These are phyloP conservation scores for Purpureocillium takamizusanense DNA, from an alignment of 2,329 filamentous ascomycete genomes.

Conservation along the genomic window DNA sequence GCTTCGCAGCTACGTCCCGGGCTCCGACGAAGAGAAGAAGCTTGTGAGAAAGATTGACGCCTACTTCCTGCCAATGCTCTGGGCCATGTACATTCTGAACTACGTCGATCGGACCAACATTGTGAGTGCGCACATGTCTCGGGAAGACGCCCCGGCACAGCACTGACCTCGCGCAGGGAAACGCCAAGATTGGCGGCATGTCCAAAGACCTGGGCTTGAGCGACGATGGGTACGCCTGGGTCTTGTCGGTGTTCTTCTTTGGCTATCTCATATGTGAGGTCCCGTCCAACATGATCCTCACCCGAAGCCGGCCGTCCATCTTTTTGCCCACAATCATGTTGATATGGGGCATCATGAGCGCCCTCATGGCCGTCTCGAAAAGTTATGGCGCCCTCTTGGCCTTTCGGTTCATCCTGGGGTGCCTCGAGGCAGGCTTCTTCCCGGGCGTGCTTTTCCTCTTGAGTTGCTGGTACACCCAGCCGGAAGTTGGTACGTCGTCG, in stretches of 20 bases:
- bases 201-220: slow-evolving; percentile 31
- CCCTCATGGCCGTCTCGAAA: slow-evolving; percentile 38
- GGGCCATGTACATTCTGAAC: slow-evolving; percentile 32
- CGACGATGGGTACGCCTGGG: slow-evolving; percentile 40
- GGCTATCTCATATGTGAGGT: slow-evolving; percentile 44
- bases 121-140: slow-evolving; percentile 6
- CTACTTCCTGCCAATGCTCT: slow-evolving; percentile 38
- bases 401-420: slow-evolving; percentile 36
- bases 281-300: slow-evolving; percentile 44
- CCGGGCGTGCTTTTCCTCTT: slow-evolving; percentile 43
- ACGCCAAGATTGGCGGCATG: slow-evolving; percentile 43
- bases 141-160: too few species aligned
- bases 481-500: slow-evolving; percentile 33
- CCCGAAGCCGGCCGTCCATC: slow-evolving; percentile 36
- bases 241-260: slow-evolving; percentile 45
- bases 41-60: slow-evolving; percentile 27
- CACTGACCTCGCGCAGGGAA: slow-evolving; percentile 20
- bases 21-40: slow-evolving; percentile 10
- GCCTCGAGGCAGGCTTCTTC: slow-evolving; percentile 41
- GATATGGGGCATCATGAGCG: slow-evolving; percentile 28
- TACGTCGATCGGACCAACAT: slow-evolving; percentile 21
- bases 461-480: slow-evolving; percentile 44
- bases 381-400: slow-evolving; percentile 37
- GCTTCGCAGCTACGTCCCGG: slow-evolving; percentile 17
- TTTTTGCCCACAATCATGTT: slow-evolving; percentile 42